phyloP scores from a whole-genome alignment of 2,329 filamentous ascomycete species.

The Penicillium sp. region DNA sequence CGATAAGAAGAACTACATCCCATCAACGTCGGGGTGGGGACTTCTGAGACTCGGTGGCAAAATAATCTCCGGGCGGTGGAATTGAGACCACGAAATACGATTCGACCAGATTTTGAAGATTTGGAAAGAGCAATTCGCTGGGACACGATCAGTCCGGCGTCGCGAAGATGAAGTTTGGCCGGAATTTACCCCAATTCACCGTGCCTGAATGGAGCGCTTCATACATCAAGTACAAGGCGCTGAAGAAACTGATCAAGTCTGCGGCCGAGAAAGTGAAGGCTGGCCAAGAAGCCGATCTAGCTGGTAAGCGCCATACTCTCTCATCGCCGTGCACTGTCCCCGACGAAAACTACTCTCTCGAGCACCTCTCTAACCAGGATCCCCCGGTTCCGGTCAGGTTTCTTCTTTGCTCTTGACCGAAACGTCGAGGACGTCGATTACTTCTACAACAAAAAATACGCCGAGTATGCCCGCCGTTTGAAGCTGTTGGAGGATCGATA shows the following conservation, averaged over 20 bases:
- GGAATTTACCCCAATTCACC: slow-evolving; percentile 53
- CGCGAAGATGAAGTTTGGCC: slow-evolving; percentile 55
- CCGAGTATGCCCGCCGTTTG: slow-evolving; percentile 79
- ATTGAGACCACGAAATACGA: neutral
- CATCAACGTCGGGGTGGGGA: slow-evolving; percentile 5
- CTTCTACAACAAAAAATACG: slow-evolving; percentile 96
- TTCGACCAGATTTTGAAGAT: neutral
- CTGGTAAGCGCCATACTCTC: slow-evolving; percentile 66
- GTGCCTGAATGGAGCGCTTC: slow-evolving; percentile 55
- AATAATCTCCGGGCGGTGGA: slow-evolving; percentile 7
- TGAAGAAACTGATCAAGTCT: slow-evolving; percentile 93
- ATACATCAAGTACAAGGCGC: slow-evolving; percentile 57
- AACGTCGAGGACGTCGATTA: slow-evolving; percentile 96
- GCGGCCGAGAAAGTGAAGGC: slow-evolving; percentile 68
- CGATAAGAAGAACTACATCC: neutral
- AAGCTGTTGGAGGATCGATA: slow-evolving; percentile 87
- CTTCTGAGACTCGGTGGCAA: slow-evolving; percentile 6
- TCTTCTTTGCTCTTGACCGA: slow-evolving; percentile 94
- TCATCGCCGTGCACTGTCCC: slow-evolving; percentile 6
- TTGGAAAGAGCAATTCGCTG: neutral
- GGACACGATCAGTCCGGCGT: neutral
- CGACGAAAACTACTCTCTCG: slow-evolving; percentile 3
- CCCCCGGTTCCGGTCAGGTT: slow-evolving; percentile 62
- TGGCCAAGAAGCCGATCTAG: slow-evolving; percentile 80
- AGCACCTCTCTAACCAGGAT: slow-evolving; percentile 29